phyloP scores from a whole-genome alignment of 371 early-diverging fungal genomes.

The Blastocladiella emersonii region DNA sequence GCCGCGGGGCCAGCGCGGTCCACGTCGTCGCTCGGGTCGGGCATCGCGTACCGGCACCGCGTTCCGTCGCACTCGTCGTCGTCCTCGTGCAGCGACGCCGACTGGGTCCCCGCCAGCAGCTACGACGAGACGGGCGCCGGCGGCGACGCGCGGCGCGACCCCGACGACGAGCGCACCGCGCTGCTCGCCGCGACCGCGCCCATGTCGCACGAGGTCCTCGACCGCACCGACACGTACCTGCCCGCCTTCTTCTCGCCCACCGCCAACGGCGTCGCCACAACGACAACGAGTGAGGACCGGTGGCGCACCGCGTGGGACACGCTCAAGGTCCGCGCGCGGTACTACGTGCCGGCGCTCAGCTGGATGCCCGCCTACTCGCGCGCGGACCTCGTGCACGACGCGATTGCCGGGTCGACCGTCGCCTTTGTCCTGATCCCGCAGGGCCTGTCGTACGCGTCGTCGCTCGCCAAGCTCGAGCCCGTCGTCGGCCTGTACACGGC shows the following conservation, averaged over 20 bases:
- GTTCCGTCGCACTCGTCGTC: too few species aligned
- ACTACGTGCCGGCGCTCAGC: slow-evolving; percentile 75
- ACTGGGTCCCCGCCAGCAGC: too few species aligned
- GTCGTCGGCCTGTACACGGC: slow-evolving; percentile 76
- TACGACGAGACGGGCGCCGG: too few species aligned
- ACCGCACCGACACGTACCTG: too few species aligned
- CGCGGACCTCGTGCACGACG: slow-evolving; percentile 29
- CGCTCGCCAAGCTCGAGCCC: slow-evolving; percentile 66
- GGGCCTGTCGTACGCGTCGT: slow-evolving; percentile 73
- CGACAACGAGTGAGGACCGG: neutral
- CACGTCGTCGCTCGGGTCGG: too few species aligned
- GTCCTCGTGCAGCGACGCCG: too few species aligned
- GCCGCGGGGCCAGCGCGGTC: too few species aligned
- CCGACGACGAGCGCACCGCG: neutral
- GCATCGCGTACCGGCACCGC: too few species aligned
- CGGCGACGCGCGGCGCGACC: neutral
- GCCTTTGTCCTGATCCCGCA: slow-evolving; percentile 79
- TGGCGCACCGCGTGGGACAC: neutral
- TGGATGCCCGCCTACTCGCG: slow-evolving; percentile 66
- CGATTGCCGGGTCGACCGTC: slow-evolving; percentile 74
- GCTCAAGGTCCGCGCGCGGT: slow-evolving; percentile 48
- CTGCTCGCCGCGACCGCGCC: too few species aligned
- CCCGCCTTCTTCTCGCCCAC: too few species aligned
- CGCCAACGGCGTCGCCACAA: too few species aligned
- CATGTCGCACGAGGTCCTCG: too few species aligned